Base-by-base conservation (phyloP, 805 yeast genomes). In the Yamadazyma takamatsuzukensis region DNA sequence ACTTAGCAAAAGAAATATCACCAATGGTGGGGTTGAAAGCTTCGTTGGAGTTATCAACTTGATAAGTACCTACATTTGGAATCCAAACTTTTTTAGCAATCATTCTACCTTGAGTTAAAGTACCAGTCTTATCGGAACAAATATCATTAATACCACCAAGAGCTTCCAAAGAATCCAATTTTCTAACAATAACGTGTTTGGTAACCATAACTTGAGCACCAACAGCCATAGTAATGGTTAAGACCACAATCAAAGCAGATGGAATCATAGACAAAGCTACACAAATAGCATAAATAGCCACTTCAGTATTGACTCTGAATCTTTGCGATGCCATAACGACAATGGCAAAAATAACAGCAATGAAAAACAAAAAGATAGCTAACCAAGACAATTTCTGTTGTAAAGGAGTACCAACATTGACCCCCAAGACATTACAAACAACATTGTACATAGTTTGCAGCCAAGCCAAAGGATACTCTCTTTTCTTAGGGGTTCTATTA, bases 291-390 rank as follows among this genome's bases (percentile, higher is more conserved):
- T 61, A 61, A 24, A 61, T 61, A 21, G 67, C 67, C 16, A 61
- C 67, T 34, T 56, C 57, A 21, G 35, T 47, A 42, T 49, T 57
- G 28, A 61, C 67, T 16, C 29, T 39, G 43, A 61, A 45, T 39
- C 45, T 55, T 37, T 61, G 67, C 2, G 64, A 53, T 2, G 49
- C 65, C 65, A 61, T 59, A 3, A 61, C 67, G 8, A 61, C 53
- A 27, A 61, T 59, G 5, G 67, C 67, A 48, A 61, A 59, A 13
- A 61, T 18, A 6, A 61, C 65, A 2, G 67, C 67, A 4, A 72
- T 66, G 54, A 71, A 68, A 41, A 72, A 72, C 36, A 71, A 64
- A 33, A 70, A 60, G 21, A 73, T 73, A 4, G 76, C 78, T 49
- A 61, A 39, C 76, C 74, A 48, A 42, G 71, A 49, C 54, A 75